These are phyloP conservation scores for Sodiomyces alkalinus DNA, from an alignment of 2,329 filamentous ascomycete species.

Conservation along the genomic window DNA sequence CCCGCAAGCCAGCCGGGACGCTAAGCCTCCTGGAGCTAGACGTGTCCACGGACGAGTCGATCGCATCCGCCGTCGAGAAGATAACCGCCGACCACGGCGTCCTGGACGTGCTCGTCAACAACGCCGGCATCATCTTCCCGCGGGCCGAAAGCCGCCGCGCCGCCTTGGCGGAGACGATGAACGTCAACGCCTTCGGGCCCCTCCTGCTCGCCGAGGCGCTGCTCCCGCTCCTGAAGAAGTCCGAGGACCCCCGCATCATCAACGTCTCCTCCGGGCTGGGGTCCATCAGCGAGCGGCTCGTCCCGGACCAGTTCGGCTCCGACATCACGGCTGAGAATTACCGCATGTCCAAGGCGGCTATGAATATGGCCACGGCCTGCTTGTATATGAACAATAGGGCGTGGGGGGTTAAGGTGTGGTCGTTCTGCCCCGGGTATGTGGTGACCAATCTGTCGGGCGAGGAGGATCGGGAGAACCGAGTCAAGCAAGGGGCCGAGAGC, in stretches of 20 bases:
- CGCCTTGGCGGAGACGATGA: constrained; percentile 32
- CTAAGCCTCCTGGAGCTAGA: constrained; percentile 45
- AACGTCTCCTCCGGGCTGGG: constrained; percentile 18
- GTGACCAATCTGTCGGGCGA: constrained; percentile 17
- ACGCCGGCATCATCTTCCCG: constrained; percentile 41
- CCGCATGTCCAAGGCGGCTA: constrained; percentile 19
- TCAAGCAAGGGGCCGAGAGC: constrained; percentile 12
- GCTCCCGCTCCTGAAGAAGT: constrained; percentile 15
- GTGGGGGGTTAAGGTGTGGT: constrained; percentile 16
- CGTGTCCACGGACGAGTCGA: constrained; percentile 41
- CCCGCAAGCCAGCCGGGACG: constrained; percentile 31
- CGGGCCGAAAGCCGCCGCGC: constrained; percentile 36
- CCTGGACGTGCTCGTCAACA: constrained; percentile 44
- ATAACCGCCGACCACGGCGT: constrained; percentile 29
- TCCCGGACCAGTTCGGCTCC: no score
- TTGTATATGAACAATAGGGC: constrained; percentile 12
- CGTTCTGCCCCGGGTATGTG: constrained; percentile 18
- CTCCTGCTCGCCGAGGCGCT: constrained; percentile 15
- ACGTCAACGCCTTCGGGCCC: constrained; percentile 21
- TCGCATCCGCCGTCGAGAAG: constrained; percentile 34
- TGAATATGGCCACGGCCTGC: constrained; percentile 20
- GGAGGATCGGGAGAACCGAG: constrained; percentile 11
- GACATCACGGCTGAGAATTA: constrained; percentile 12
- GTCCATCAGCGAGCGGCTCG: constrained; percentile 13
- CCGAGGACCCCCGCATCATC: constrained; percentile 14